These are phyloP conservation scores for Phytopythium delawarense DNA, from an alignment of 352 stramenopile genomes.

Conservation along the genomic window DNA sequence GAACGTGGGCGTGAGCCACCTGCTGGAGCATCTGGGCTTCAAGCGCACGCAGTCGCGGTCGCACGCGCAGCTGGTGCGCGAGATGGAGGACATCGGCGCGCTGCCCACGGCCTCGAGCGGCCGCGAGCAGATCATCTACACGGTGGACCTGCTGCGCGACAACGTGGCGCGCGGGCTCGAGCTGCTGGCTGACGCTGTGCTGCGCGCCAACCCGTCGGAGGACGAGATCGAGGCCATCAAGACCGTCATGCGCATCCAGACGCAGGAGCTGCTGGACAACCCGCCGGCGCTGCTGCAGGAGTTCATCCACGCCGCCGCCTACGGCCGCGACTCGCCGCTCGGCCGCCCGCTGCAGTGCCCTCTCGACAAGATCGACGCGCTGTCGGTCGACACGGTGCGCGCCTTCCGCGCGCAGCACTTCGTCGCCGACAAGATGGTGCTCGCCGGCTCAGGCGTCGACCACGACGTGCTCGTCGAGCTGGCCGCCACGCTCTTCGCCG, in stretches of 20 bases:
- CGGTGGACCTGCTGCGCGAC: slow-evolving; percentile 94
- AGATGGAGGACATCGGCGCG: slow-evolving; percentile 92
- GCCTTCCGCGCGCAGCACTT: slow-evolving; percentile 76
- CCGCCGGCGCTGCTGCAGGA: slow-evolving; percentile 77
- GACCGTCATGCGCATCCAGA: slow-evolving; percentile 92
- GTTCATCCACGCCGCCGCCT: slow-evolving; percentile 87
- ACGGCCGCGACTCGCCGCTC: slow-evolving; percentile 62
- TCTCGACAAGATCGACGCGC: slow-evolving; percentile 69
- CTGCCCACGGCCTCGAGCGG: slow-evolving; percentile 88
- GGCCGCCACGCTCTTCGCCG: slow-evolving; percentile 88
- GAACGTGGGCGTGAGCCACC: slow-evolving; percentile 88
- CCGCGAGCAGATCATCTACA: slow-evolving; percentile 97
- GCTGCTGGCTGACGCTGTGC: slow-evolving; percentile 88
- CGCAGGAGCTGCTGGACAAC: slow-evolving; percentile 90
- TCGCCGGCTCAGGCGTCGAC: slow-evolving; percentile 92
- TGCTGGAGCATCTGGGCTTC: slow-evolving; percentile 95
- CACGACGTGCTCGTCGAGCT: slow-evolving; percentile 92
- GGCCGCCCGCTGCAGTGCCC: slow-evolving; percentile 80
- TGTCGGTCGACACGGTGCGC: slow-evolving; percentile 71
- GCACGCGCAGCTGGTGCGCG: slow-evolving; percentile 81
- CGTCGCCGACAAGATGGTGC: slow-evolving; percentile 88
- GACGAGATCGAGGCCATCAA: slow-evolving; percentile 93
- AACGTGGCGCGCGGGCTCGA: slow-evolving; percentile 90
- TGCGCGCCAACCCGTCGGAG: slow-evolving; percentile 67
- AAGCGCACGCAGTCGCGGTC: slow-evolving; percentile 88